Percentiles rank a stretch among this genome's conserved stretches.
phyloP scores from a whole-genome alignment of 768 basidiomycete species.

The Hygrophorus russula region DNA sequence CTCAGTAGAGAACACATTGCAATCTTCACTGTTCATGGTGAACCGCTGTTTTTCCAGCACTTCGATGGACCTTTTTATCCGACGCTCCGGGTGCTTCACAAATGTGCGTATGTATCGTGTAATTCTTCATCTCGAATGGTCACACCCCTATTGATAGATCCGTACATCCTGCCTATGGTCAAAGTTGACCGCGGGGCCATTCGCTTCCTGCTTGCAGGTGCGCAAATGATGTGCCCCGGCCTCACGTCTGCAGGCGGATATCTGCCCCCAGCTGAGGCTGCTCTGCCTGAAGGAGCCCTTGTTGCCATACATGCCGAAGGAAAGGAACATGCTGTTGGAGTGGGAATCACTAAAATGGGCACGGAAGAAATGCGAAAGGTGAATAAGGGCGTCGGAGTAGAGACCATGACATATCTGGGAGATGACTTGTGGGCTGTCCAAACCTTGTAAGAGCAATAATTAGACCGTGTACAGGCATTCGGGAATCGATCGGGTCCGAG shows the following conservation, averaged over 20 bases:
- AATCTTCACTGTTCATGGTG: conserved; percentile 79
- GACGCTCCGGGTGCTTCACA: conserved; percentile 80
- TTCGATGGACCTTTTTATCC: conserved; percentile 91
- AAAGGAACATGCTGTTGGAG: conserved; percentile 82
- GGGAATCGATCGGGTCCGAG: no score
- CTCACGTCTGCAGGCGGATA: conserved; percentile 86
- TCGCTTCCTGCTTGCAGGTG: conserved; percentile 88
- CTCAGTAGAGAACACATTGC: conserved; percentile 90
- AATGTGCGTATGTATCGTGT: conserved; percentile 51
- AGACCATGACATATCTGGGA: conserved; percentile 76
- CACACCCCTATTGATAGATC: conserved; percentile 45
- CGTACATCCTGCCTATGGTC: conserved; percentile 79
- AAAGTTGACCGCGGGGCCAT: conserved; percentile 95
- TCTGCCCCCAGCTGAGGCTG: conserved; percentile 63
- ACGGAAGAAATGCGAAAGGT: conserved; percentile 85
- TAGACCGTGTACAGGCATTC: no score
- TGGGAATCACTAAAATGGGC: conserved; percentile 71
- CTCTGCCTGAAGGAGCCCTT: conserved; percentile 56
- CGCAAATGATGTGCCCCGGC: conserved; percentile 96
- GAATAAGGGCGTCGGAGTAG: conserved; percentile 87
- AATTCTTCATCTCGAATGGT: conserved; percentile 2
- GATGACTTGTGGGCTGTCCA: conserved; percentile 78
- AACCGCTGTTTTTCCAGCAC: conserved; percentile 92
- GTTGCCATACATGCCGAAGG: conserved; percentile 97
- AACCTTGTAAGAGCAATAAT: conserved; percentile 32